A percentile compares a stretch with the other conserved stretches of the same genome.
phyloP scores from a whole-genome alignment of 768 basidiomycete genomes.

The Boletellus ananiceps region DNA sequence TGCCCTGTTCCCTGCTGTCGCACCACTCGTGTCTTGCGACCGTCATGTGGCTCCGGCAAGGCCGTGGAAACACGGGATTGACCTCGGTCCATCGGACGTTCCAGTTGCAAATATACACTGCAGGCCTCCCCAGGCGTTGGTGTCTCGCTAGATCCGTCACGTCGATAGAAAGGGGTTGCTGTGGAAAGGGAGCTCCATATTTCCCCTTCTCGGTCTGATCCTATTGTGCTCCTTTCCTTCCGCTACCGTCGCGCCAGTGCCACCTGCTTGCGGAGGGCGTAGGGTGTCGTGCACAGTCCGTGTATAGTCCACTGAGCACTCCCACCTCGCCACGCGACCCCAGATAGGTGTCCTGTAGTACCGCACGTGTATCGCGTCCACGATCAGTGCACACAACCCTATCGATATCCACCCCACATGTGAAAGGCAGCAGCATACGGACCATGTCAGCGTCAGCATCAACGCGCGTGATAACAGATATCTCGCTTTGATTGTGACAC shows the following conservation, averaged over 20 bases:
- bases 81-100: constrained; percentile 10
- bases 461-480: constrained; percentile 6
- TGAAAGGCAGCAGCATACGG: too few relatives aligned
- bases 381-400: constrained; percentile 8
- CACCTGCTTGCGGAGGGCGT: constrained; percentile 10
- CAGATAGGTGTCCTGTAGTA: constrained; percentile 4
- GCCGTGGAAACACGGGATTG: constrained; percentile 6
- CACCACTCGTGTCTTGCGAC: constrained; percentile 1
- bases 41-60: constrained; percentile 6
- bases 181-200: constrained; percentile 13
- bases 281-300: constrained; percentile 9
- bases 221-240: neutral
- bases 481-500: constrained; percentile 12
- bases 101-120: neutral
- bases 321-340: neutral
- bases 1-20: neutral
- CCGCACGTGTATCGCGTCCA: constrained; percentile 1
- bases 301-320: neutral
- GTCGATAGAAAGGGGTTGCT: constrained; percentile 20
- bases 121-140: neutral
- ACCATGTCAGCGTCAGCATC: constrained; percentile 6
- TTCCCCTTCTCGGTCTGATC: constrained; percentile 12
- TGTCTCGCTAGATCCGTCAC: constrained; percentile 14
- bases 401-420: constrained; percentile 19
- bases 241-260: constrained; percentile 5